Conservation (phyloP, 495 filamentous ascomycete genomes). For the Daldinia caldariorum region DNA sequence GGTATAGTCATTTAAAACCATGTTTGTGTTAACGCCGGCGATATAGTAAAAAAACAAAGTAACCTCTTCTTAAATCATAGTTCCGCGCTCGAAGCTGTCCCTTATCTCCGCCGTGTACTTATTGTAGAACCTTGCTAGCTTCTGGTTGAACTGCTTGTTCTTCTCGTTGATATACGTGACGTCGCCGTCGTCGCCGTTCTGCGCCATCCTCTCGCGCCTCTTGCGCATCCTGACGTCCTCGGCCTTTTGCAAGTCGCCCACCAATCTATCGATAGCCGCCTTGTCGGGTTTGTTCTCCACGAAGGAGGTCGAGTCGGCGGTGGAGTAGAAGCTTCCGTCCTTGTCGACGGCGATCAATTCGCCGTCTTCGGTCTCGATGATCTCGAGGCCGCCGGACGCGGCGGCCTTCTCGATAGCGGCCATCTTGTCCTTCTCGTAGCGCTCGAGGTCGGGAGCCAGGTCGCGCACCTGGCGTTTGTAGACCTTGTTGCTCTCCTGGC, state of each 20-base stretch:
- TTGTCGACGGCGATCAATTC: slow-evolving; percentile 94
- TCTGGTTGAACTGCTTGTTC: slow-evolving; percentile 99
- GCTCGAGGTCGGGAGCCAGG: slow-evolving; percentile 74
- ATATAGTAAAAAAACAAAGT: slow-evolving; percentile 16
- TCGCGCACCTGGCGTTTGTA: slow-evolving; percentile 91
- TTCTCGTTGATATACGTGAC: slow-evolving; percentile 99
- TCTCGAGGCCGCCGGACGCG: slow-evolving; percentile 79
- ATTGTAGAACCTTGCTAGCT: slow-evolving; percentile 93
- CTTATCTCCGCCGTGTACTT: slow-evolving; percentile 98
- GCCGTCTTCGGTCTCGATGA: slow-evolving; percentile 92
- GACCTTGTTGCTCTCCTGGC: slow-evolving; percentile 84
- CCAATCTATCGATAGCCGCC: slow-evolving; percentile 88
- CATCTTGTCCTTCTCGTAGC: slow-evolving; percentile 85
- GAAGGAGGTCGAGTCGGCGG: slow-evolving; percentile 81
- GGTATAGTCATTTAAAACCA: slow-evolving; percentile 7
- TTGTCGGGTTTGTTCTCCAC: slow-evolving; percentile 88
- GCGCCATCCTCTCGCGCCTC: slow-evolving; percentile 76
- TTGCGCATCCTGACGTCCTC: slow-evolving; percentile 88
- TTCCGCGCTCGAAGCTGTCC: slow-evolving; percentile 97
- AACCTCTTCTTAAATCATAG: slow-evolving; percentile 70
- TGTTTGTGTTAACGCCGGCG: slow-evolving; percentile 14
- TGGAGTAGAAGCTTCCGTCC: slow-evolving; percentile 88
- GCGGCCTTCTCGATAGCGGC: slow-evolving; percentile 86
- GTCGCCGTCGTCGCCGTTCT: slow-evolving; percentile 81
- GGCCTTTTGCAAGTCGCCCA: slow-evolving; percentile 84